Base-by-base conservation (phyloP, 305 asterid species). In the Fraxinus angustifolia region DNA sequence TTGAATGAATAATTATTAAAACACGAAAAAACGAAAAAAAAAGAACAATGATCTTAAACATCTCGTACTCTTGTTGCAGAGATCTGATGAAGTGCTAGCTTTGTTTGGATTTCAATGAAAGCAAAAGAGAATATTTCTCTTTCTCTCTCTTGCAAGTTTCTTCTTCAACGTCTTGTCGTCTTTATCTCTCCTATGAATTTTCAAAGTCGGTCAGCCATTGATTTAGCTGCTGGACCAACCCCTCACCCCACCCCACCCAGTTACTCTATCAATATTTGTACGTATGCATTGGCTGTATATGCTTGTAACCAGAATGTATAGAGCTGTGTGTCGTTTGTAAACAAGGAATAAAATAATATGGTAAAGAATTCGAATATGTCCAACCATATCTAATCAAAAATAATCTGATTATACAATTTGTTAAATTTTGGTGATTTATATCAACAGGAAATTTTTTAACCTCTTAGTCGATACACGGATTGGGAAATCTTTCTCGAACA, bases 191-290 rank as follows among this genome's bases (percentile, higher is more conserved):
- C 40, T 68, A 14, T 30, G 74, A 82, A 68, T 31, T 87, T 91
- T 91, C 93, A 89, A 92, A 86, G 86, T 80, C 84, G 83, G 97
- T 91, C 97, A 91, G 97, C 97, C 91, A 88, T 87, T 84, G 97
- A 89, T 90, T 86, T 84, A 83, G 89, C 88, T 48, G 79, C 28
- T 87, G 89, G 89, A 89, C 80, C 89, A 84, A 82, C 84, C 21
- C 33, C 50, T 71, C 72, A n/a, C 65, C 23, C 26, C 65, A 6
- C 40, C 72, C 58, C 78, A 65, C 80, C 62, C 40, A 40, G 36
- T 76, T 36, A 58, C 73, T 82, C 35, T 75, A 72, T 40, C 36
- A 68, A 73, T 40, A 33, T 81, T 76, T 89, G 86, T 87, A 88
- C 79, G 85, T 88, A 91, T 86, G 81, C 75, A 83, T 94, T 92